These are phyloP conservation scores for Globisporangium heterothallicum DNA, from an alignment of 352 stramenopile species.

Conservation along the genomic window DNA sequence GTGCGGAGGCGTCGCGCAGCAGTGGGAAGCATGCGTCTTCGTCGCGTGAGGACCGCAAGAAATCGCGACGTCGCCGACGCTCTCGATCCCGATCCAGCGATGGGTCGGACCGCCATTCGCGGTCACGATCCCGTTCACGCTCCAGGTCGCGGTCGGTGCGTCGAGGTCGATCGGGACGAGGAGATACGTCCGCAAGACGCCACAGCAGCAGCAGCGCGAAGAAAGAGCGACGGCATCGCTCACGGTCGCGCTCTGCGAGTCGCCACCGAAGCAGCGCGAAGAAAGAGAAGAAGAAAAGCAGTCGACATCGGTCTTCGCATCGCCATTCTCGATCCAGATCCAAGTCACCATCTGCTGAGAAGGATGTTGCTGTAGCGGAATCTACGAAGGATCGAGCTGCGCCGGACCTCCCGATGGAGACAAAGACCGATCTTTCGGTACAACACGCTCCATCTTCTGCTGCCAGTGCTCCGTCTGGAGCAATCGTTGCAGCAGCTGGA, in stretches of 20 bases:
- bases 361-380: background rate
- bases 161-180: background rate
- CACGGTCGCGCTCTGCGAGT: conserved; percentile 13
- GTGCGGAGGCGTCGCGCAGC: conserved; percentile 12
- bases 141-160: conserved; percentile 33
- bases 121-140: conserved; percentile 27
- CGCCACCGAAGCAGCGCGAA: conserved; percentile 25
- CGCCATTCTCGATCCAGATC: conserved; percentile 13
- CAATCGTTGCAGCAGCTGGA: background rate
- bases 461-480: background rate
- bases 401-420: background rate
- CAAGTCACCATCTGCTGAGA: conserved; percentile 4
- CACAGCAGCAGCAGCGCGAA: conserved; percentile 3
- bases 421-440: too few species aligned
- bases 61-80: conserved; percentile 19
- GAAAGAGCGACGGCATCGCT: conserved; percentile 13
- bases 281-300: conserved; percentile 15
- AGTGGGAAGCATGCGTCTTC: conserved; percentile 10
- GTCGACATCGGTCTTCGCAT: conserved; percentile 6
- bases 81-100: conserved; percentile 13
- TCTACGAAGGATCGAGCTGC: background rate
- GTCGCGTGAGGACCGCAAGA: conserved; percentile 17
- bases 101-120: conserved; percentile 10
- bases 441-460: background rate
- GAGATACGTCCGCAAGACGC: conserved; percentile 9